Evolutionary conservation across 2,329 filamentous ascomycete species (phyloP), one percentile per base, ranked within the genome.

Genomic region (Cytospora mali): DNA sequence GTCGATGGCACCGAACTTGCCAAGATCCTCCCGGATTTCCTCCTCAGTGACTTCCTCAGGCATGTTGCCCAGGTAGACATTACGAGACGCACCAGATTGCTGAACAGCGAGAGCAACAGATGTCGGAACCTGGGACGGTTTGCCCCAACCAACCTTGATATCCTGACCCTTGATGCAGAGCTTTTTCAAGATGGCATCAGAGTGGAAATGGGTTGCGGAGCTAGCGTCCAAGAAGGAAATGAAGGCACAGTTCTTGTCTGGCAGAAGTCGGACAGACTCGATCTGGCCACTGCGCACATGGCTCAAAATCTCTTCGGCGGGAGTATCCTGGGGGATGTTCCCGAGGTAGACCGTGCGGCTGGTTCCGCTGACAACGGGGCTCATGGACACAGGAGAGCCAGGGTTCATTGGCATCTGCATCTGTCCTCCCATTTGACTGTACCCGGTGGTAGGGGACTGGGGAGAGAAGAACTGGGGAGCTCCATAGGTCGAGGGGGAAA

Each of bases 161-260:
- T 99, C 95, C 81, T 98, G 95, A 28, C 94, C 94, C 79, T 96
- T 93, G 81, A 99, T 96, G 71, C 93, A 93, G 74, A 99, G 87
- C 84, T 98, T 99, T 84, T 99, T 99, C 85, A 99, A 86, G 79
- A 99, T 99, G 69, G 95, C 95, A 83, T 99, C 95, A 23, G 95
- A 99, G 82, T 99, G 95, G 80, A 99, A 99, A 76, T 99, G 95
- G 25, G 94, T 98, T 62, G 95, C 95, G 31, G 95, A 97, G 80
- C 93, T 97, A 71, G 93, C 93, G 73, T 99, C 95, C 68, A 99
- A 83, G 81, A 99, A 99, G 9, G 95, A 99, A 75, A 99, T 98
- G 83, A 99, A 99, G 63, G 95, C 95, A 74, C 95, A 99, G 84
- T 98, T 99, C 91, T 98, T 99, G 79, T 99, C 95, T 27, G 94